These are phyloP conservation scores for Colletotrichum acutatum DNA, from an alignment of 2,329 filamentous ascomycete genomes.

Conservation along the genomic window DNA sequence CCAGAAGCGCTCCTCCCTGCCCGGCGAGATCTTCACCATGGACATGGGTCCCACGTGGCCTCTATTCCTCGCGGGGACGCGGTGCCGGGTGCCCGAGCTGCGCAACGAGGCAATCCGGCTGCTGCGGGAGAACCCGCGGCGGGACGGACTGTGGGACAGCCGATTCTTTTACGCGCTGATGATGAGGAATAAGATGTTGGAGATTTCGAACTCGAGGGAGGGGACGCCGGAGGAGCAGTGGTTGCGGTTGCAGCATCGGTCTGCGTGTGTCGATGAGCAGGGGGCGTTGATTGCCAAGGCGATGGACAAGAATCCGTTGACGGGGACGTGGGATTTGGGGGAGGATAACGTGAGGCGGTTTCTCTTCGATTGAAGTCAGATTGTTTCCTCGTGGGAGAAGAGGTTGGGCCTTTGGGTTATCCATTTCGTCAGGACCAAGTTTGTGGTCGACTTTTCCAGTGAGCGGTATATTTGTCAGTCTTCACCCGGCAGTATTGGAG, in stretches of 20 bases:
- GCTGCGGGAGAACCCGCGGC: slow-evolving; percentile 40
- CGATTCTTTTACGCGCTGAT: slow-evolving; percentile 37
- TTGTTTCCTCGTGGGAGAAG: too few relatives aligned
- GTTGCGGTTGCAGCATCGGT: slow-evolving; percentile 33
- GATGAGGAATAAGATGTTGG: slow-evolving; percentile 33
- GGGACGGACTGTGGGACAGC: slow-evolving; percentile 44
- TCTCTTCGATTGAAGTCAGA: not conserved
- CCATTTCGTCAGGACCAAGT: too few relatives aligned
- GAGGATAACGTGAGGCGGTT: slow-evolving; percentile 15
- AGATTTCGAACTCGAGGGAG: slow-evolving; percentile 38
- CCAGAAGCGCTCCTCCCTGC: slow-evolving; percentile 15
- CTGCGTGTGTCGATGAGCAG: slow-evolving; percentile 24
- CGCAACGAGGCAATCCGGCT: slow-evolving; percentile 41
- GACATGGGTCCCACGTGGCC: slow-evolving; percentile 43
- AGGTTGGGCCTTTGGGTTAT: too few relatives aligned
- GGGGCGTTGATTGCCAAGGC: slow-evolving; percentile 17
- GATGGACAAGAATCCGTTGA: slow-evolving; percentile 20
- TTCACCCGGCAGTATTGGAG: too few relatives aligned
- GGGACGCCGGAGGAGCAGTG: slow-evolving; percentile 38
- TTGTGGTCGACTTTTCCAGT: too few relatives aligned
- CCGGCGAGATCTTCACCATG: slow-evolving; percentile 41
- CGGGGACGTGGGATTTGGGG: slow-evolving; percentile 22
- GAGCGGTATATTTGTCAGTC: too few relatives aligned
- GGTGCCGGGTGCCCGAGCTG: slow-evolving; percentile 40
- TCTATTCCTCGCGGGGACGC: slow-evolving; percentile 40